These are phyloP conservation scores for Mimosa pudica DNA, from an alignment of 306 rosid species.

Conservation along the genomic window DNA sequence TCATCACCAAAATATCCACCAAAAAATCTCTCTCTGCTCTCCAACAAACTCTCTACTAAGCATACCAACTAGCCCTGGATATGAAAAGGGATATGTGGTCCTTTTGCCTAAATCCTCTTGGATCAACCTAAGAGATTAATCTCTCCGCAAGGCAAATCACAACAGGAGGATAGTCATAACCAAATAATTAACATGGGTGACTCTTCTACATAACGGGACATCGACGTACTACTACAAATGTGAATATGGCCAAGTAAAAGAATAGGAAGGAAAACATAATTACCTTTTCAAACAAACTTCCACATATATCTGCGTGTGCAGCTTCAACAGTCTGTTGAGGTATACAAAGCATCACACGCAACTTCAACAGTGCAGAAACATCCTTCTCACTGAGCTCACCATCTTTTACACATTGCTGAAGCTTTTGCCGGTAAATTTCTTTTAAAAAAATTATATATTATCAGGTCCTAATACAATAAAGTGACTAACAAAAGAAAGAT, in stretches of 20 bases:
- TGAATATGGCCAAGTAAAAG: constrained; percentile 12
- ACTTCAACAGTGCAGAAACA: constrained; percentile 83
- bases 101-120: background rate
- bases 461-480: constrained; percentile 40
- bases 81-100: background rate
- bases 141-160: constrained; percentile 7
- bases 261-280: constrained; percentile 22
- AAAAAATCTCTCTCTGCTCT: constrained; percentile 5
- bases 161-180: constrained; percentile 8
- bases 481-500: constrained; percentile 17
- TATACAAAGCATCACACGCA: constrained; percentile 88
- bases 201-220: constrained; percentile 29
- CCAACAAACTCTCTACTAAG: too few relatives aligned
- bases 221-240: constrained; percentile 11
- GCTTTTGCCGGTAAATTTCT: constrained; percentile 98
- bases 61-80: too few relatives aligned
- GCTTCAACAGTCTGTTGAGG: constrained; percentile 90
- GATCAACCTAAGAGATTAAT: background rate
- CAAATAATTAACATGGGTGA: background rate
- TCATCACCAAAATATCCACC: constrained; percentile 24
- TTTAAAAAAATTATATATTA: constrained; percentile 18
- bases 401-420: constrained; percentile 88
- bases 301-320: constrained; percentile 94
- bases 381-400: constrained; percentile 82
- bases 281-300: constrained; percentile 94